Evolutionary conservation across 495 filamentous ascomycete species (phyloP).

Genomic region (Penicillium herquei): DNA sequence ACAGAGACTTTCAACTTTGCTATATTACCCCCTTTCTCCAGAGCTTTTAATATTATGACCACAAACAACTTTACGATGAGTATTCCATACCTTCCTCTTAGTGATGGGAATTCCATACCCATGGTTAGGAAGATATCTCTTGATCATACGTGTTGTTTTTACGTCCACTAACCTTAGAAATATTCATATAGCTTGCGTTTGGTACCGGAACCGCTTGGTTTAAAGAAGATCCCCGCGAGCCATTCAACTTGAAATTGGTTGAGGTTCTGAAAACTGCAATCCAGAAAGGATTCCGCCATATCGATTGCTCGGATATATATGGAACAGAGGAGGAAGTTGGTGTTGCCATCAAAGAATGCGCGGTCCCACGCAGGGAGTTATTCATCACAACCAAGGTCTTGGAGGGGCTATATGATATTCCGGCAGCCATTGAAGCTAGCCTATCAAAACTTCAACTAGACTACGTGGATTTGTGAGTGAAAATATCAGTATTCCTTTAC

Average conservation of each 20-base stretch:
- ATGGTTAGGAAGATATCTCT: too few species aligned
- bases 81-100: too few species aligned
- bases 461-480: not conserved
- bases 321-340: not conserved
- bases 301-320: not conserved
- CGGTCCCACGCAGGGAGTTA: not conserved
- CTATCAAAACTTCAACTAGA: not conserved
- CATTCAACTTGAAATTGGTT: not conserved
- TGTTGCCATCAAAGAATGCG: not conserved
- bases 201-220: not conserved
- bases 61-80: too few species aligned
- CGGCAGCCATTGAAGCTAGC: not conserved
- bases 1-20: too few species aligned
- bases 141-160: too few species aligned
- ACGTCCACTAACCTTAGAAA: too few species aligned
- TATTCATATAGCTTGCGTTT: not conserved
- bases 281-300: not conserved
- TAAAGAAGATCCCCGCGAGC: not conserved
- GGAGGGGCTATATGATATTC: not conserved
- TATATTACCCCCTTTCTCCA: too few species aligned
- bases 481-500: not conserved
- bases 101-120: too few species aligned
- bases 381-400: not conserved
- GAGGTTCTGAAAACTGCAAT: not conserved
- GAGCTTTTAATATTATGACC: too few species aligned